Evolutionary conservation across 1,139 yeast genomes (phyloP), one percentile per base, ranked within the genome.

Genomic region (Sugiyamaella castrensis): DNA sequence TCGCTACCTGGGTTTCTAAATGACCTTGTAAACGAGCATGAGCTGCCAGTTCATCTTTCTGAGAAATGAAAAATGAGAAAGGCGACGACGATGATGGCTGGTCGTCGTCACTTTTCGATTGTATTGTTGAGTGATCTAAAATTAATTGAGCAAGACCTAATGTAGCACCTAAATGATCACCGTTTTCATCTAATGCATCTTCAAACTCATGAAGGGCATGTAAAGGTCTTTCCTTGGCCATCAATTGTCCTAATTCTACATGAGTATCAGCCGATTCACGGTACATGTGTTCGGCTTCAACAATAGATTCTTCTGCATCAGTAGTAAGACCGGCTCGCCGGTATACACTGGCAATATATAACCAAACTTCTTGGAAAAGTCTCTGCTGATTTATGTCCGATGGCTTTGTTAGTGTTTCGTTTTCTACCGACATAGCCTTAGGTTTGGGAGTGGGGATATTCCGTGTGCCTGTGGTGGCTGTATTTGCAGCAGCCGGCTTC

Each of bases 291-390:
- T 80, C 86, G 0, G 95, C 88, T 63, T 88, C 96, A 8, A 76
- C 74, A 7, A 88, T 74, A 46, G 95, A 86, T 54, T 80, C 82
- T 58, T 81, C 83, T 9, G 91, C 81, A 52, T 87, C 95, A 7
- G 71, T 76, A 3, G 68, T 56, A 47, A 79, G 69, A 1, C 77
- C 82, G 4, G 79, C 73, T 55, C 80, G 77, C 57, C 79, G 69
- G 64, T 87, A 89, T 34, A 87, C 70, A 37, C 76, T 76, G 1
- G 89, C 77, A 0, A 87, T 75, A 80, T 88, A 80, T 46, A 88
- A 66, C 96, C 96, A 89, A 10, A 87, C 62, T 31, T 74, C 74
- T 58, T 83, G 87, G 46, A 83, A 64, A 9, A 81, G 65, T 52
- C 66, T 68, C 47, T 71, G 69, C 34, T 44, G 54, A 12, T 19